Evolutionary conservation across 1,139 yeast species (phyloP).

Genomic region (Debaryomyces nepalensis): DNA sequence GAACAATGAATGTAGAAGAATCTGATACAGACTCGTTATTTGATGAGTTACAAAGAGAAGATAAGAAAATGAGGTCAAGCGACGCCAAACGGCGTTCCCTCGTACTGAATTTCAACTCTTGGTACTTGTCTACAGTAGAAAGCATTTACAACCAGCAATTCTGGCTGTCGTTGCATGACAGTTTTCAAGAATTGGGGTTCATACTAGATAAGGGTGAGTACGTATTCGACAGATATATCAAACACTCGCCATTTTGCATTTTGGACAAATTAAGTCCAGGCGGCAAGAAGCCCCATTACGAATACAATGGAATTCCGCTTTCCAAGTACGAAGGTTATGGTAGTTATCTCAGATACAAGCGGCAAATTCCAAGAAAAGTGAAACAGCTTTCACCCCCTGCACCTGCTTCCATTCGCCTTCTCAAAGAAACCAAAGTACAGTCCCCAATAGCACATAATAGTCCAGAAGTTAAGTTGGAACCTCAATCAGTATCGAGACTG

Average conservation of each 20-base stretch:
- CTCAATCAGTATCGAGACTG: constrained; percentile 2
- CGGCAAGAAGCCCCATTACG: constrained; percentile 15
- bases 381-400: not conserved
- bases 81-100: not conserved
- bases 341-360: constrained; percentile 17
- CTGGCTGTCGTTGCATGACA: not conserved
- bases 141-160: not conserved
- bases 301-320: constrained; percentile 21
- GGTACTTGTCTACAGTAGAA: not conserved
- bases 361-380: constrained; percentile 2
- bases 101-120: not conserved
- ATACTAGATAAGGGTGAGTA: constrained; percentile 22
- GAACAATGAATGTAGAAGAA: not conserved
- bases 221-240: constrained; percentile 27
- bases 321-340: constrained; percentile 23
- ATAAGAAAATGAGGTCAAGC: not conserved
- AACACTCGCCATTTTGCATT: constrained; percentile 26
- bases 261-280: constrained; percentile 16
- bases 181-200: constrained; percentile 1
- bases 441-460: not conserved
- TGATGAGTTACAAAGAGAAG: constrained; percentile 1
- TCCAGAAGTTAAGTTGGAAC: too few relatives aligned
- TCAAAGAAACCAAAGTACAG: not conserved
- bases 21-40: not conserved
- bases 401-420: too few relatives aligned